Percentiles rank a stretch among this genome's conserved stretches.
Evolutionary conservation across 202 grass and related monocot species (phyloP).

Genomic region (Elaeis oleifera): DNA sequence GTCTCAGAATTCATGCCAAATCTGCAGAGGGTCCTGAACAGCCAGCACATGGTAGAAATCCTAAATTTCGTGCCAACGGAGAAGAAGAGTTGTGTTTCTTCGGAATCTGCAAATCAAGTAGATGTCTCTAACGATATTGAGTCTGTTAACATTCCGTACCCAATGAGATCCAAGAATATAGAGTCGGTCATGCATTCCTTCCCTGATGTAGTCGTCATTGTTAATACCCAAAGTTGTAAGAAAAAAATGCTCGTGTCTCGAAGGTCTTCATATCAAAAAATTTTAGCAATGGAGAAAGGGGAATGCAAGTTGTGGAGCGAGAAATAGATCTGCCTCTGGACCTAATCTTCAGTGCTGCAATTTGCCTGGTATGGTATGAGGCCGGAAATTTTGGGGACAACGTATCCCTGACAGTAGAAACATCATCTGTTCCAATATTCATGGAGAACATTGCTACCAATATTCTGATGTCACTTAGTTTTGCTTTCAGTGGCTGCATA

Average conservation of each 20-base stretch:
- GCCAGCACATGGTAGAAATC: constrained; percentile 30
- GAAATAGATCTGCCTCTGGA: constrained; percentile 76
- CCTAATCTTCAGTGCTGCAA: constrained; percentile 51
- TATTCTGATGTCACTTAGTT: constrained; percentile 89
- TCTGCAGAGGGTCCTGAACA: constrained; percentile 11
- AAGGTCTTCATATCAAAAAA: constrained; percentile 84
- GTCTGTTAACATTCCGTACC: constrained; percentile 28
- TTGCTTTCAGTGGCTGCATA: constrained; percentile 79
- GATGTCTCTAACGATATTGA: constrained; percentile 31
- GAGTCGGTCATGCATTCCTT: constrained; percentile 22
- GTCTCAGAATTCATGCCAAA: constrained; percentile 8
- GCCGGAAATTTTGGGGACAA: constrained; percentile 27
- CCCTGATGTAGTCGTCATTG: constrained; percentile 52
- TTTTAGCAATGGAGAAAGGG: constrained; percentile 80
- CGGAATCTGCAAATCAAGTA: constrained; percentile 44
- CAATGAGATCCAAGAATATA: constrained; percentile 27
- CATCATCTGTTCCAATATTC: constrained; percentile 39
- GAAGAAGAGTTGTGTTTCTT: constrained; percentile 47
- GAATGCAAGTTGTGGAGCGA: constrained; percentile 76
- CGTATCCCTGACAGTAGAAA: constrained; percentile 24
- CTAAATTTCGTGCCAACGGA: constrained; percentile 34
- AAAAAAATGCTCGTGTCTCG: constrained; percentile 71
- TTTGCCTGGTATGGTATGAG: constrained; percentile 86
- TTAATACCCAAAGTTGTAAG: constrained; percentile 68
- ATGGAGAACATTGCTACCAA: constrained; percentile 70